Evolutionary conservation across 371 early-diverging fungal genomes (phyloP), one percentile per base, ranked within the genome.

Genomic region (Haplosporangium sp.): DNA sequence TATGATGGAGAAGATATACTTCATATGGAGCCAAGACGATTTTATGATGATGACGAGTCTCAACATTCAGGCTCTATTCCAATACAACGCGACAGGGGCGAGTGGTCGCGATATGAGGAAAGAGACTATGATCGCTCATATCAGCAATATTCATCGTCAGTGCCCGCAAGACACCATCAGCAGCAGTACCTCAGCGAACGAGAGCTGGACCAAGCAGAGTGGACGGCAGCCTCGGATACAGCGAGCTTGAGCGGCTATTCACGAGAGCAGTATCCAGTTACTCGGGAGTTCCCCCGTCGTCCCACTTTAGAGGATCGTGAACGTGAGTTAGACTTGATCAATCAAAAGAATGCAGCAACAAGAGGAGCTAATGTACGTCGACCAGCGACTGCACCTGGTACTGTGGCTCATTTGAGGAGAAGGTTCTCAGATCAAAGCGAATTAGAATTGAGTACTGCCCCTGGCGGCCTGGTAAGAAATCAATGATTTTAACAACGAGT

Each of bases 291-390:
- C 38, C 61, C 74, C 2, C n/a, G 73, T 27, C 67, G 81, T 6
- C 81, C 74, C 0, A 79, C 81, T 2, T 55, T 79, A 9, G 81
- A 79, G 44, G 81, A 79, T 42, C 67, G 75, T 13, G 81, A 79
- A 38, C 74, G 74, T 2, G 81, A 79, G 17, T 13, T 74, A n/a
- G 74, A 74, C 34, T 11, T 58, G 5, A 67, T 70, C 35, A 67
- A 79, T n/a, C 81, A 79, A 45, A 79, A 79, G 58, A 45, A 42
- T 6, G 59, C 61, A 40, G 69, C 60, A n/a, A 34, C 61, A 15
- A 55, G 67, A 45, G 42, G 60, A 1, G 42, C 58, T 19, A 47
- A 70, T 42, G 62, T 45, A 1, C 60, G 71, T 35, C 71, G 74
- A 4, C 74, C 79, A 8, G 65, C 50, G 2, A 74, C 71, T 1